Base-by-base conservation (phyloP, 2,329 filamentous ascomycete genomes). In the Aspergillus pseudoglaucus region DNA sequence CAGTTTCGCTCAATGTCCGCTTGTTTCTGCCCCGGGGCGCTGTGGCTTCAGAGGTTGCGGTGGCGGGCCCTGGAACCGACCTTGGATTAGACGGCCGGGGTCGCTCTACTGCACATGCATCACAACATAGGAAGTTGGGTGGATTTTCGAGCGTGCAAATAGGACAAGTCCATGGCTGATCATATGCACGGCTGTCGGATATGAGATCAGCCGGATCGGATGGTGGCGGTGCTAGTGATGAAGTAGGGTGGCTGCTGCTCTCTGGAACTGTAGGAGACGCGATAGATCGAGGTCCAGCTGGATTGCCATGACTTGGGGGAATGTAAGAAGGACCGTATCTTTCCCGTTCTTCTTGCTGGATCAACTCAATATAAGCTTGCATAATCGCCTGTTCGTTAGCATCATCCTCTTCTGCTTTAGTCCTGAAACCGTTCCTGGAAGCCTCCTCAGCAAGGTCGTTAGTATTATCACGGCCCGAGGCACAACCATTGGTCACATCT, bases 351-450 rank as follows among this genome's bases (percentile, higher is more conserved):
- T 95, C 90, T 62, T 95, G 83, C 61, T 94, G 86, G 22, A 93
- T 85, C 15, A 95, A 74, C 59, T 96, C 90, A 73, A 88, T 90
- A 27, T 94, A 74, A 0, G 90, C 90, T 60, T 90, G 83, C 46
- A 89, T 83, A 51, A 95, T 95, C 4, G 90, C 90, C 20, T 81
- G 77, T 47, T 95, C 88, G 58, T 95, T 94, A 3, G 89, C 90
- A 57, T 90, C 85, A 47, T 95, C 89, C 64, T 94, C 87, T 55
- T 94, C 88, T 0, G 88, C 89, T 59, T 87, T 81, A 0, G 90
- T 96, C 51, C 79, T 80, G 71, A 94, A 91, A 0, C 89, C 88
- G 54, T 85, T 85, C 48, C 75, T 75, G 5, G 81, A 82, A 33
- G 84, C 85, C 33, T 87, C 79, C 42, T 83, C 78, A 3, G 77